Evolutionary conservation across 2,329 filamentous ascomycete genomes (phyloP).

Genomic region (Aspergillus ruber): DNA sequence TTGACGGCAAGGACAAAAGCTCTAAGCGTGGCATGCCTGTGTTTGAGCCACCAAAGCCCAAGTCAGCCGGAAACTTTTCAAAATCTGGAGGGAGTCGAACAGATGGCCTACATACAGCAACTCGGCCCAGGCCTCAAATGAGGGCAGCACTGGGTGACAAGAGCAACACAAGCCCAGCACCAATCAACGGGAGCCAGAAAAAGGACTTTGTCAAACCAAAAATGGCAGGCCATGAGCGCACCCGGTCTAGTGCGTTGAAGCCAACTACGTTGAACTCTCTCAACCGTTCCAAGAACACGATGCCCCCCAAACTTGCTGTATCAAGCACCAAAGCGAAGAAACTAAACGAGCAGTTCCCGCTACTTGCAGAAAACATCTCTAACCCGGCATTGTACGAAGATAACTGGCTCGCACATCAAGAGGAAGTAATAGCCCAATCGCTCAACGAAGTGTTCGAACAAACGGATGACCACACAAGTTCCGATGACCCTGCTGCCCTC

Average conservation of each 20-base stretch:
- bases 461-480: constrained; percentile 11
- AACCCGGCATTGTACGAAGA: constrained; percentile 58
- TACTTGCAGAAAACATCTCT: constrained; percentile 49
- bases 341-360: constrained; percentile 40
- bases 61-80: constrained; percentile 14
- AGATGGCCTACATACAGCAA: constrained; percentile 5
- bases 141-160: background rate
- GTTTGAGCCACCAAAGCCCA: constrained; percentile 15
- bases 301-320: constrained; percentile 23
- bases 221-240: background rate
- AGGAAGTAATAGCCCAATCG: constrained; percentile 55
- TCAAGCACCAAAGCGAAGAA: constrained; percentile 21
- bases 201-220: background rate
- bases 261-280: constrained; percentile 9
- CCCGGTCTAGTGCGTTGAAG: constrained; percentile 5
- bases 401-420: constrained; percentile 57
- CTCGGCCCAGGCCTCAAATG: background rate
- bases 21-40: constrained; percentile 6
- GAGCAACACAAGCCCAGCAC: constrained; percentile 3
- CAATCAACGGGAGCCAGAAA: constrained; percentile 7
- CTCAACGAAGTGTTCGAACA: constrained; percentile 51
- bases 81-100: constrained; percentile 1
- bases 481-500: constrained; percentile 27
- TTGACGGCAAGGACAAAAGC: constrained; percentile 12
- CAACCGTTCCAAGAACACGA: constrained; percentile 15